These are phyloP conservation scores for Pseudogymnoascus sp. DNA, from an alignment of 2,329 filamentous ascomycete genomes.

Conservation along the genomic window DNA sequence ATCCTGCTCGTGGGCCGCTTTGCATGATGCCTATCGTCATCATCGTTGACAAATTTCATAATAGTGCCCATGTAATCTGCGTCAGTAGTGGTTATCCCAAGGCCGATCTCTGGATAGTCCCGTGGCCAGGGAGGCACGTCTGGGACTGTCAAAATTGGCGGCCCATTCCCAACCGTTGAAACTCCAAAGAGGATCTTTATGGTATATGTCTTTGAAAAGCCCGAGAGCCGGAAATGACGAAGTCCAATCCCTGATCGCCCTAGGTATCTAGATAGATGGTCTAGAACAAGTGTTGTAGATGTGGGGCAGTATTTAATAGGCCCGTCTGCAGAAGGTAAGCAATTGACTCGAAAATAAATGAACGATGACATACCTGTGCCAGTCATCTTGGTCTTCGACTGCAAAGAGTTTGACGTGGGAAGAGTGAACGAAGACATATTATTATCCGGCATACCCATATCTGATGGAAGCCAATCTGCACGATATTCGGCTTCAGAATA, in stretches of 20 bases:
- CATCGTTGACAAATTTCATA: neutral
- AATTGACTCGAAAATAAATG: neutral
- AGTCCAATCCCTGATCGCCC: neutral
- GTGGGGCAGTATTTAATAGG: neutral
- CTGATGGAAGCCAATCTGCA: neutral
- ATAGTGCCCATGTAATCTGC: neutral
- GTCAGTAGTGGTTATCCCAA: neutral
- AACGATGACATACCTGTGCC: neutral
- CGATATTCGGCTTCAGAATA: neutral
- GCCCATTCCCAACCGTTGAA: neutral
- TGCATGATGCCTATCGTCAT: neutral
- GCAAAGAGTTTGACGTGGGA: neutral
- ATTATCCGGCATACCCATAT: neutral
- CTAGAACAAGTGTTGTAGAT: neutral
- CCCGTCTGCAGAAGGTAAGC: neutral
- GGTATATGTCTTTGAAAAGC: neutral
- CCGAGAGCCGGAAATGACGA: neutral
- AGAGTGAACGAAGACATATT: neutral
- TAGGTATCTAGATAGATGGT: neutral
- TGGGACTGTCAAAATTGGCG: neutral
- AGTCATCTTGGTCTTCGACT: neutral
- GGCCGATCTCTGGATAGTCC: neutral
- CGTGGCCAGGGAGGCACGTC: neutral
- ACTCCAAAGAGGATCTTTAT: neutral
- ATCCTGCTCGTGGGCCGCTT: neutral